Conservation (phyloP, 345 rosid species). For the Laguncularia racemosa region DNA sequence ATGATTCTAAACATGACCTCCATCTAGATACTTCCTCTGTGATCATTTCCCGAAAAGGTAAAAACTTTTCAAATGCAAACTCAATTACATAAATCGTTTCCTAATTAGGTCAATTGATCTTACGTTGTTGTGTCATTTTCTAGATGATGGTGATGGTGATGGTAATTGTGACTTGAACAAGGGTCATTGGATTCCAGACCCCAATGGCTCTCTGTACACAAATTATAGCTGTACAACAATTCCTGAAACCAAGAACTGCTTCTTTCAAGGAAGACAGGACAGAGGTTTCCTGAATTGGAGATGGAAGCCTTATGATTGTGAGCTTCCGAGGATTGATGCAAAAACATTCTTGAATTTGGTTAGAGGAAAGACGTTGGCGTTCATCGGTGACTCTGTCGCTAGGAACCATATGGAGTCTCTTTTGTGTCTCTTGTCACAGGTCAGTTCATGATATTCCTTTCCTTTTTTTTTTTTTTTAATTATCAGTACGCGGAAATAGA, state of each 20-base stretch:
- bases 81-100: not conserved
- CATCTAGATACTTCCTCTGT: slow-evolving; percentile 20
- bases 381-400: slow-evolving; percentile 85
- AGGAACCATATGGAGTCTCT: slow-evolving; percentile 88
- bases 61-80: not conserved
- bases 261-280: slow-evolving; percentile 61
- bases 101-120: not conserved
- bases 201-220: slow-evolving; percentile 38
- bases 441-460: slow-evolving; percentile 7
- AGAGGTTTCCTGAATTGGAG: slow-evolving; percentile 71
- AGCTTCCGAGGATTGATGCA: slow-evolving; percentile 59
- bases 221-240: slow-evolving; percentile 64
- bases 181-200: slow-evolving; percentile 70
- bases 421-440: slow-evolving; percentile 74
- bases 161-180: slow-evolving; percentile 46
- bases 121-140: not conserved
- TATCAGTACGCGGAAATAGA: no score
- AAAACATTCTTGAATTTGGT: slow-evolving; percentile 40
- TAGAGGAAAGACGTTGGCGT: slow-evolving; percentile 65
- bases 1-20: slow-evolving; percentile 6
- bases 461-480: no score
- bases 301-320: slow-evolving; percentile 77
- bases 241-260: slow-evolving; percentile 68
- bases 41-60: slow-evolving; percentile 23
- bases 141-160: slow-evolving; percentile 12